Evolutionary conservation across 2,329 filamentous ascomycete species (phyloP).

Genomic region (Pseudopyrenochaeta lycopersici): DNA sequence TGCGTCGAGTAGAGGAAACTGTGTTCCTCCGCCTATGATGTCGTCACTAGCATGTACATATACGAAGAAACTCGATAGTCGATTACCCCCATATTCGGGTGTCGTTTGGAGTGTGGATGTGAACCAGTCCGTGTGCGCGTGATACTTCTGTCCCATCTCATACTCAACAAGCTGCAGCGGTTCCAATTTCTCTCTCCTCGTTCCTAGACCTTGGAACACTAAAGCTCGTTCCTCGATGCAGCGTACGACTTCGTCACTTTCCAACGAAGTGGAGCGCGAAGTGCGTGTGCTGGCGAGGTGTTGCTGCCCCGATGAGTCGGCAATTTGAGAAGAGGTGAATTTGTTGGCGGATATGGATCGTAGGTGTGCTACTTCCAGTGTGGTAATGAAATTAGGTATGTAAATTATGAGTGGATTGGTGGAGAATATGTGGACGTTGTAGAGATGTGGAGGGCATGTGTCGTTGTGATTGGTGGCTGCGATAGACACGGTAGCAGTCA

Average conservation of each 20-base stretch:
- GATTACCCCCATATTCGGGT: constrained; percentile 34
- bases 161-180: constrained; percentile 57
- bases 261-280: constrained; percentile 31
- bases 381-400: constrained; percentile 63
- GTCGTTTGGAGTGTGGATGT: constrained; percentile 26
- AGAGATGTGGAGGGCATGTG: constrained; percentile 48
- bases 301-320: constrained; percentile 30
- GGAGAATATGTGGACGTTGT: constrained; percentile 59
- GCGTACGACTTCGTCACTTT: constrained; percentile 56
- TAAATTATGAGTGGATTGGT: constrained; percentile 65
- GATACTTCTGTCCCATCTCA: constrained; percentile 63
- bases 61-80: constrained; percentile 67
- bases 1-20: constrained; percentile 62
- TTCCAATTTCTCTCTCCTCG: constrained; percentile 59
- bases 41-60: constrained; percentile 57
- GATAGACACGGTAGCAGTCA: background rate
- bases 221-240: constrained; percentile 66
- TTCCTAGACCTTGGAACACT: constrained; percentile 63
- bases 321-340: constrained; percentile 29
- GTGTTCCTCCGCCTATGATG: constrained; percentile 65
- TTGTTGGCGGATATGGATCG: constrained; percentile 57
- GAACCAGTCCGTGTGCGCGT: constrained; percentile 66
- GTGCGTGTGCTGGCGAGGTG: constrained; percentile 29
- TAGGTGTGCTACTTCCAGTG: constrained; percentile 58
- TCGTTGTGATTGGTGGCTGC: constrained; percentile 9